Conservation (phyloP, 2,329 filamentous ascomycete genomes). For the Periconia sp. region DNA sequence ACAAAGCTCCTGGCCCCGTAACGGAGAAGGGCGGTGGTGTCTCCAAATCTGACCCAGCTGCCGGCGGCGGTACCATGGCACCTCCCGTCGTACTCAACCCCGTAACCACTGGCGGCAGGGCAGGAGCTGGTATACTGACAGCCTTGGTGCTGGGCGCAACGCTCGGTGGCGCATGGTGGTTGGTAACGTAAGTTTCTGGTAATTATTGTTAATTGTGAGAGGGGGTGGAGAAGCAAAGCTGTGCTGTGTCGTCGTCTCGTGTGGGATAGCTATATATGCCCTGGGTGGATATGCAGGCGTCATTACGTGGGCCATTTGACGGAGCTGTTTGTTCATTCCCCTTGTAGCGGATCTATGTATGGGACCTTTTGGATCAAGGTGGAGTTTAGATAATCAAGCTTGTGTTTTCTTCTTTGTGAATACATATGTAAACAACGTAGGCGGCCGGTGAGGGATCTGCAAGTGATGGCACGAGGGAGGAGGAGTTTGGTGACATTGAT, state of each 20-base stretch:
- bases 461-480: too few species aligned
- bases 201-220: neutral
- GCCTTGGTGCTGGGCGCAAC: constrained; percentile 58
- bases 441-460: too few species aligned
- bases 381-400: too few species aligned
- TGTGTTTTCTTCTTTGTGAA: too few species aligned
- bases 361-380: too few species aligned
- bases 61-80: constrained; percentile 36
- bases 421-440: too few species aligned
- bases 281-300: neutral
- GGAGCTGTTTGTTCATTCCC: too few species aligned
- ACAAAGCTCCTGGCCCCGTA: constrained; percentile 38
- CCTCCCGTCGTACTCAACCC: constrained; percentile 29
- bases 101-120: constrained; percentile 64
- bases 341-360: too few species aligned
- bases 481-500: neutral
- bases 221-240: neutral
- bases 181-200: constrained; percentile 43
- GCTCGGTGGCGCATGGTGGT: constrained; percentile 58
- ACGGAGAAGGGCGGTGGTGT: constrained; percentile 57
- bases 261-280: neutral
- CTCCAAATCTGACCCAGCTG: constrained; percentile 49
- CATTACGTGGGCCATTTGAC: too few species aligned
- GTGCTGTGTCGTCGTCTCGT: neutral
- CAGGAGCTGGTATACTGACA: constrained; percentile 69